Evolutionary conservation across 371 early-diverging fungal species (phyloP), one percentile per base, ranked within the genome.

Genomic region (Mortierella sp.): DNA sequence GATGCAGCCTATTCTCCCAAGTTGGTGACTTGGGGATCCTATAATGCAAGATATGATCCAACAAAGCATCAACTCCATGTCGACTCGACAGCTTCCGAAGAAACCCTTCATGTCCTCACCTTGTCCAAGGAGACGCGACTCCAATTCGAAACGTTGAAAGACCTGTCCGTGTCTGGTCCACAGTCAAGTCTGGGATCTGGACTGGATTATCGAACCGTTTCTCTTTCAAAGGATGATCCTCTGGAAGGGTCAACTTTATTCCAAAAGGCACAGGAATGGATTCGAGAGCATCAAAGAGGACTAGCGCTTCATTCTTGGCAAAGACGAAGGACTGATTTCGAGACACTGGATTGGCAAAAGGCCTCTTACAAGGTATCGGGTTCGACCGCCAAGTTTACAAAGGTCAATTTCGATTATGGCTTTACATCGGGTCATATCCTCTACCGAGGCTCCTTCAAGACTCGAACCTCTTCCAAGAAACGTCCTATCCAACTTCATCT

Each of bases 391-490:
- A 23, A 23, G 45, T 77, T 77, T 45, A 80, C 67, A n/a, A 60
- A 71, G 0, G 79, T 83, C 60, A 72, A 85, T 4, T 70, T 93
- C 21, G 93, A 94, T 62, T 86, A 88, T 51, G 75, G 82, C 19
- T 92, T 84, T 75, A 86, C 86, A 0, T 87, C 89, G 55, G 93
- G 92, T 3, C 94, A 94, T 77, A 74, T 84, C 5, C 68, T 93
- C 55, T 94, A 94, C 81, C 82, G 85, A 3, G 84, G 75, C 11
- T 45, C 15, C 23, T 83, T 83, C 62, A 57, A 65, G 57, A 74
- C 74, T 0, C 57, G 19, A 37, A 37, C 3, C 5, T 37, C 37
- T 37, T 37, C 37, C 3, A 19, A 28, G 58, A 7, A 61, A 44
- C 16, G 56, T 50, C 53, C 61, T 0, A 52, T 86, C 11, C 37